Evolutionary conservation across 148 eudicot genomes (phyloP), one percentile per base, ranked within the genome.

Genomic region (Rhododendron henanense): DNA sequence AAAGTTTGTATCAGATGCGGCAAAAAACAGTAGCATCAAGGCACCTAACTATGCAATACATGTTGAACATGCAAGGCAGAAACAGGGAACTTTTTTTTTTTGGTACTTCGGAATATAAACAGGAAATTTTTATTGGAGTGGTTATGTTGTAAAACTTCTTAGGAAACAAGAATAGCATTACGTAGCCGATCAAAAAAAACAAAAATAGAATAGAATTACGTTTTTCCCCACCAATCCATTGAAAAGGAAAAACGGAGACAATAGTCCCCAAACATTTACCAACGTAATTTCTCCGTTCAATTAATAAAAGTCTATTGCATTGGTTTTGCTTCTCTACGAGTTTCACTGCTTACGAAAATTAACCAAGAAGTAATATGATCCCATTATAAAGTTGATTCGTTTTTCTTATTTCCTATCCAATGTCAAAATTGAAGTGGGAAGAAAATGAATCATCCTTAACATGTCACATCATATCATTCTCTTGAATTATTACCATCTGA

Each of bases 401-500:
- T 5, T 67, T 3, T 67, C 35, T 67, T 28, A 67, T 11, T 28
- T 67, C 3, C 18, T 11, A 51, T 51, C 57, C 3, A 51, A 13
- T 51, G 57, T 13, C 18, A 51, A 0, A 13, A 14, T 51, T 13
- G 3, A 13, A 51, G 3, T 51, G 18, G 18, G 1, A 10, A 67
- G 74, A 25, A 25, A 25, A 67, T 11, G 35, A 25, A 25, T 25
- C 74, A 67, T 67, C 9, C 35, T 79, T 35, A 25, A 23, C 37
- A 15, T 53, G 33, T 44, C 16, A 41, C n/a, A n/a, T n/a, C n/a
- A n/a, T n/a, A n/a, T n/a, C n/a, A n/a, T 57, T 39, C 16, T 51
- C 57, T 41, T 41, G 44, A 41, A 41, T n/a, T n/a, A n/a, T n/a
- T n/a, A n/a, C 44, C 44, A 41, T 41, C 1, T 93, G 98, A 85